A percentile compares a stretch with the other conserved stretches of the same genome.
phyloP scores from a whole-genome alignment of 352 stramenopile genomes.

The Globisporangium polare region DNA sequence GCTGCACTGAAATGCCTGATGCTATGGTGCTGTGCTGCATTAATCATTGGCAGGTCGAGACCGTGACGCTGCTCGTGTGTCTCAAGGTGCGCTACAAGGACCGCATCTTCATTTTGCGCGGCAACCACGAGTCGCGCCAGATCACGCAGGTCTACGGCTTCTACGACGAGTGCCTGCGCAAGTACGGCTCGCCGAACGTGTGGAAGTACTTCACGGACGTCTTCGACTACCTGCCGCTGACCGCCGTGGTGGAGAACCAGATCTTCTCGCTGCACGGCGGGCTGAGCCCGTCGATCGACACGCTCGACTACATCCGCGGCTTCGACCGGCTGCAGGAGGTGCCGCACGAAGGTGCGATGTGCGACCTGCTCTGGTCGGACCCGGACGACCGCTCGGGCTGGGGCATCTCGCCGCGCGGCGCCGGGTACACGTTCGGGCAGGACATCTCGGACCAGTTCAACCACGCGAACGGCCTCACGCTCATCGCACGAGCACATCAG shows the following conservation, averaged over 20 bases:
- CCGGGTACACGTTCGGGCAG: slow-evolving; percentile 92
- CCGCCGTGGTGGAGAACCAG: slow-evolving; percentile 94
- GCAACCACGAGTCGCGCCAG: slow-evolving; percentile 96
- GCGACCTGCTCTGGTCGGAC: slow-evolving; percentile 98
- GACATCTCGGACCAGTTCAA: slow-evolving; percentile 94
- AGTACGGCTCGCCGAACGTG: slow-evolving; percentile 93
- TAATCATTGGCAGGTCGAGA: slow-evolving; percentile 61
- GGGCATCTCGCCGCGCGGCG: slow-evolving; percentile 93
- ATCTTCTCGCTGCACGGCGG: slow-evolving; percentile 88
- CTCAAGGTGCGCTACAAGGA: slow-evolving; percentile 95
- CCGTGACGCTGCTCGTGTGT: slow-evolving; percentile 88
- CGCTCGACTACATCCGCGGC: slow-evolving; percentile 92
- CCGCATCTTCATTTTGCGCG: slow-evolving; percentile 86
- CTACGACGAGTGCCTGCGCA: slow-evolving; percentile 98
- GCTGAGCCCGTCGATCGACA: slow-evolving; percentile 86
- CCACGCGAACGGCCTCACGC: slow-evolving; percentile 89
- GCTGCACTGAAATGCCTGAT: slow-evolving; percentile 10
- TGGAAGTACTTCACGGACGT: slow-evolving; percentile 85
- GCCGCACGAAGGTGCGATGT: slow-evolving; percentile 97
- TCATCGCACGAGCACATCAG: slow-evolving; percentile 94
- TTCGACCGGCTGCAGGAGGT: slow-evolving; percentile 95
- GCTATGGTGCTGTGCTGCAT: background rate
- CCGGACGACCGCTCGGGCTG: slow-evolving; percentile 93
- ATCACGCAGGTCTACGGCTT: slow-evolving; percentile 98
- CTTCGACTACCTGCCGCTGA: slow-evolving; percentile 96